These are phyloP conservation scores for Ceriops tagal DNA, from an alignment of 345 rosid species.

Conservation along the genomic window DNA sequence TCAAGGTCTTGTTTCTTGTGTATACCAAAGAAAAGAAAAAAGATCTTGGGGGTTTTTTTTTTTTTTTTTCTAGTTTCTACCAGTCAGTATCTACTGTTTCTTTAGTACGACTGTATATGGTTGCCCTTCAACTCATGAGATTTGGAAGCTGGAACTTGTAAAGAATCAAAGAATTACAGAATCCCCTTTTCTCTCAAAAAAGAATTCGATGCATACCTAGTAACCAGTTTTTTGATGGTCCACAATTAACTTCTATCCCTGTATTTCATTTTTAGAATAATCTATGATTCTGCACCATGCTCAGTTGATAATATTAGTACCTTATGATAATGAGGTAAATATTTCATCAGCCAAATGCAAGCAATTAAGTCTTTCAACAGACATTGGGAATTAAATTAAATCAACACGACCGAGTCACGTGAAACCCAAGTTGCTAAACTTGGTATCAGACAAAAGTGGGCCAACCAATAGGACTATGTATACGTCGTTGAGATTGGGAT, in stretches of 20 bases:
- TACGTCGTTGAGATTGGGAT: constrained; percentile 10
- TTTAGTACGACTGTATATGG: neutral
- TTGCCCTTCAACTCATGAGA: too few relatives aligned
- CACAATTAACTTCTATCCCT: neutral
- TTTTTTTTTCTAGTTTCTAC: neutral
- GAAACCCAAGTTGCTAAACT: constrained; percentile 11
- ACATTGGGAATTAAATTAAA: neutral
- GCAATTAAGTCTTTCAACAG: constrained; percentile 7
- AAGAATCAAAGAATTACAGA: too few relatives aligned
- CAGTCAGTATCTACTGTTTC: neutral
- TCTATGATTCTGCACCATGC: too few relatives aligned
- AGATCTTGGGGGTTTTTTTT: neutral
- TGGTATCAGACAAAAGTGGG: neutral
- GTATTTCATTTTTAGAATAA: neutral
- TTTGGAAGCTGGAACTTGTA: too few relatives aligned
- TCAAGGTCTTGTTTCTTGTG: neutral
- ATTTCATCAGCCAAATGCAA: constrained; percentile 33
- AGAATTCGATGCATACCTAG: neutral
- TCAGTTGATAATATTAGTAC: too few relatives aligned
- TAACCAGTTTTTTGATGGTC: neutral
- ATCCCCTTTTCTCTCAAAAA: too few relatives aligned
- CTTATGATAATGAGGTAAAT: constrained; percentile 20
- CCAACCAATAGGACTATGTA: too few relatives aligned
- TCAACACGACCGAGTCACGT: constrained; percentile 19
- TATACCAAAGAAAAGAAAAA: too few relatives aligned